Percentiles rank a stretch among this genome's conserved stretches.
Conservation (phyloP, 2,329 filamentous ascomycete species). For the Neofusicoccum sp. region DNA sequence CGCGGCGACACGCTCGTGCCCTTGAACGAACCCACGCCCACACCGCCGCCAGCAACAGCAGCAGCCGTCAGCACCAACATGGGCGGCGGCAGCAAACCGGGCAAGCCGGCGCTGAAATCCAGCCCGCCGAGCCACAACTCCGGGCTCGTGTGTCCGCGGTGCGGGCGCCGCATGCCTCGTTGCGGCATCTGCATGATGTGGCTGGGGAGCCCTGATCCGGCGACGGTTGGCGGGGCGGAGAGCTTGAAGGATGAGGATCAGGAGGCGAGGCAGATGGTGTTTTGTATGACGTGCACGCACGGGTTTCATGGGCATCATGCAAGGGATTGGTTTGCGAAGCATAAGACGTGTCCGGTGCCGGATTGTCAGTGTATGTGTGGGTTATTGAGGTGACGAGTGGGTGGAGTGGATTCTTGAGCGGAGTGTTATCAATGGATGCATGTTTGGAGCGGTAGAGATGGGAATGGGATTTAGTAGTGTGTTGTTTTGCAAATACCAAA, state of each 20-base stretch:
- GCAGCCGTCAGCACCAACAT: slow-evolving; percentile 14
- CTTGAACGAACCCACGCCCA: neutral
- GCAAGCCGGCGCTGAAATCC: slow-evolving; percentile 19
- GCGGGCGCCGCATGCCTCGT: slow-evolving; percentile 61
- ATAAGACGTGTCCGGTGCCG: slow-evolving; percentile 55
- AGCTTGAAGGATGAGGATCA: slow-evolving; percentile 43
- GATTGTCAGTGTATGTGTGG: slow-evolving; percentile 56
- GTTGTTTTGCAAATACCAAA: too few relatives aligned
- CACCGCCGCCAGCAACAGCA: slow-evolving; percentile 17
- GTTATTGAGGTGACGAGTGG: slow-evolving; percentile 30
- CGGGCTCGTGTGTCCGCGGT: slow-evolving; percentile 60
- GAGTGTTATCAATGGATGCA: neutral
- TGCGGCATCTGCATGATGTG: slow-evolving; percentile 63
- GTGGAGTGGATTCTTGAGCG: neutral
- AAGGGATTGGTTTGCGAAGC: slow-evolving; percentile 58
- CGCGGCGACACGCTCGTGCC: slow-evolving; percentile 17
- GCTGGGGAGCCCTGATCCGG: slow-evolving; percentile 59
- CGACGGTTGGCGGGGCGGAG: slow-evolving; percentile 38
- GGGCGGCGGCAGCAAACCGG: neutral
- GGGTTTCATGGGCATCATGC: slow-evolving; percentile 65
- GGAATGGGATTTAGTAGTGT: neutral
- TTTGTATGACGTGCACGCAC: slow-evolving; percentile 63
- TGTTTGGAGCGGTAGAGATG: neutral
- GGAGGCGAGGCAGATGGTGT: slow-evolving; percentile 57
- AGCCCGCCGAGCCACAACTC: slow-evolving; percentile 20